phyloP scores from a whole-genome alignment of 2,329 filamentous ascomycete species.

The Atkinsonella texensis region DNA sequence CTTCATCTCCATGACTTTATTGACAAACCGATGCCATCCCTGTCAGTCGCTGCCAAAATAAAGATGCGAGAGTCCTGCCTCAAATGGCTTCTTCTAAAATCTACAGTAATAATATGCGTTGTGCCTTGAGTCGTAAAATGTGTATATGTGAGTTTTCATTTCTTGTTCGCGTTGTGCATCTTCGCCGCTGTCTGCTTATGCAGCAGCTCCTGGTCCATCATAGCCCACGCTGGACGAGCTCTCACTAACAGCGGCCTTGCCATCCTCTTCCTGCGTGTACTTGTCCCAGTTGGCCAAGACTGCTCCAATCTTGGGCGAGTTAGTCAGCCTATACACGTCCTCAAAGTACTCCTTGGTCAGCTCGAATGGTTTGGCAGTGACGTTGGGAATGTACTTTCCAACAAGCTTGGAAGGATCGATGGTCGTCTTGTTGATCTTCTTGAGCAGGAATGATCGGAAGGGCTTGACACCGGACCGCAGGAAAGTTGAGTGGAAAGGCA shows the following conservation, averaged over 20 bases:
- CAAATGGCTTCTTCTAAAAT: not conserved
- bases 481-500: constrained; percentile 98
- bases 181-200: constrained; percentile 15
- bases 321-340: constrained; percentile 92
- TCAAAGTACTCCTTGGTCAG: constrained; percentile 98
- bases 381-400: constrained; percentile 98
- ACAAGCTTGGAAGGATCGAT: constrained; percentile 95
- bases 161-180: not conserved
- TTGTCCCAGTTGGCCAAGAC: constrained; percentile 81
- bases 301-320: constrained; percentile 63
- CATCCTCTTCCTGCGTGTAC: constrained; percentile 43
- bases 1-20: not conserved
- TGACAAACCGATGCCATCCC: constrained; percentile 9
- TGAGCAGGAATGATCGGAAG: constrained; percentile 94
- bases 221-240: constrained; percentile 29
- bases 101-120: constrained; percentile 1
- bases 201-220: constrained; percentile 30
- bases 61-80: not conserved
- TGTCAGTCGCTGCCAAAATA: constrained; percentile 8
- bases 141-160: not conserved
- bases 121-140: not conserved
- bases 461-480: constrained; percentile 96
- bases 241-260: constrained; percentile 23
- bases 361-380: constrained; percentile 90
- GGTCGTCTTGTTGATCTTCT: constrained; percentile 99